A percentile compares a stretch with the other conserved stretches of the same genome.
These are phyloP conservation scores for Geotrichum citri-aurantii DNA, from an alignment of 1,139 yeast species.

Conservation along the genomic window DNA sequence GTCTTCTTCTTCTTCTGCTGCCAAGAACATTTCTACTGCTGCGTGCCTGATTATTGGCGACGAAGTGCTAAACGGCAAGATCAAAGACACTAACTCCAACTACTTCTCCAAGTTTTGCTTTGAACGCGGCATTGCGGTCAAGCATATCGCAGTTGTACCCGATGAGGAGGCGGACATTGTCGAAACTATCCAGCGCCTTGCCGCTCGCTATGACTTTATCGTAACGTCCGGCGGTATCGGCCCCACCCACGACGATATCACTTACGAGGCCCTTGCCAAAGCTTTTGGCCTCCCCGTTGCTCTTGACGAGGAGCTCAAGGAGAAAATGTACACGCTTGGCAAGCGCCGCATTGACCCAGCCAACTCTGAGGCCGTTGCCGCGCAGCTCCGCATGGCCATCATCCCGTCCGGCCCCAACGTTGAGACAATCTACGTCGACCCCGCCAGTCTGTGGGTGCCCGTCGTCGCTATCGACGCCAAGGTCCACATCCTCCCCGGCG, in stretches of 20 bases:
- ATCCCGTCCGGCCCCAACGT: conserved; percentile 53
- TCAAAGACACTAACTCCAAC: conserved; percentile 69
- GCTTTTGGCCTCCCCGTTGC: conserved; percentile 51
- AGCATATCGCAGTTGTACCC: conserved; percentile 65
- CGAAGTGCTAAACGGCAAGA: conserved; percentile 84
- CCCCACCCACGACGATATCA: conserved; percentile 85
- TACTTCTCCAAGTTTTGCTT: conserved; percentile 69
- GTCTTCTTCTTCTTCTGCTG: too few relatives aligned
- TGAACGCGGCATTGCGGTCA: conserved; percentile 55
- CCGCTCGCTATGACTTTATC: conserved; percentile 56
- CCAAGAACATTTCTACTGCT: conserved; percentile 29
- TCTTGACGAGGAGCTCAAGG: conserved; percentile 53
- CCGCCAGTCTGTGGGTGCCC: conserved; percentile 74
- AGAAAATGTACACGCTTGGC: conserved; percentile 51
- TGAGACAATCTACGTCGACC: conserved; percentile 45
- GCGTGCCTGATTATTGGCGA: conserved; percentile 68
- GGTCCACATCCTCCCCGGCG: conserved; percentile 73
- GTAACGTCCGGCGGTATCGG: conserved; percentile 83
- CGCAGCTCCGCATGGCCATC: conserved; percentile 74
- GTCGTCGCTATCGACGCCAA: conserved; percentile 57
- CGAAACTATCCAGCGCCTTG: conserved; percentile 46
- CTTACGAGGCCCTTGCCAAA: conserved; percentile 64
- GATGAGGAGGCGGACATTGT: conserved; percentile 66
- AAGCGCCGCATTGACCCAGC: conserved; percentile 37
- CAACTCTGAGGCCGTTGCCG: conserved; percentile 44